These are phyloP conservation scores for Dicorynia guianensis DNA, from an alignment of 306 rosid genomes.

Conservation along the genomic window DNA sequence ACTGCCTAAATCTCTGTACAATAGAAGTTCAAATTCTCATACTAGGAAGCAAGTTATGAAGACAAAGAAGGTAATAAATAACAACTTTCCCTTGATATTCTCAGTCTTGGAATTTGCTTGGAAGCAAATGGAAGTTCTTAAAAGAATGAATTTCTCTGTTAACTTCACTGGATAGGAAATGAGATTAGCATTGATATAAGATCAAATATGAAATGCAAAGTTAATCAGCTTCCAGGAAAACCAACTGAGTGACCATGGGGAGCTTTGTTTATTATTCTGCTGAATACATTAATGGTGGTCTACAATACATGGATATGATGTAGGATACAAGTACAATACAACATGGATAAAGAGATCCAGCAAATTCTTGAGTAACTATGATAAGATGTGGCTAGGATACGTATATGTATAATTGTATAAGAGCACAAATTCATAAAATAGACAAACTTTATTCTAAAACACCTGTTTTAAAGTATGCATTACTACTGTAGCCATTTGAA, in stretches of 20 bases:
- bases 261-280: not conserved
- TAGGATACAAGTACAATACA: too few relatives aligned
- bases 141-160: not conserved
- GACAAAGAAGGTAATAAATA: conserved; percentile 10
- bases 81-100: not conserved
- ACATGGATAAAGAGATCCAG: too few relatives aligned
- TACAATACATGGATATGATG: too few relatives aligned
- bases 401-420: too few relatives aligned
- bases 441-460: too few relatives aligned
- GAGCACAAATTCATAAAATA: too few relatives aligned
- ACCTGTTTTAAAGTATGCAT: too few relatives aligned
- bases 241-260: not conserved
- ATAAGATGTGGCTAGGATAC: too few relatives aligned
- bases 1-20: not conserved
- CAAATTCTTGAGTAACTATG: too few relatives aligned
- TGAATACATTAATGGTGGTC: not conserved
- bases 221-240: not conserved
- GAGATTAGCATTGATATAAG: not conserved
- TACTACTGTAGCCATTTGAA: too few relatives aligned
- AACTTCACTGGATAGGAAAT: not conserved
- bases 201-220: not conserved
- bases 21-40: conserved; percentile 20
- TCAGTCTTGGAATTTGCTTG: conserved; percentile 5
- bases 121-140: not conserved
- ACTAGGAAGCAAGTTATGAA: not conserved